Conservation (phyloP, 176 grass and related monocot genomes). For the Oryza glaberrima region DNA sequence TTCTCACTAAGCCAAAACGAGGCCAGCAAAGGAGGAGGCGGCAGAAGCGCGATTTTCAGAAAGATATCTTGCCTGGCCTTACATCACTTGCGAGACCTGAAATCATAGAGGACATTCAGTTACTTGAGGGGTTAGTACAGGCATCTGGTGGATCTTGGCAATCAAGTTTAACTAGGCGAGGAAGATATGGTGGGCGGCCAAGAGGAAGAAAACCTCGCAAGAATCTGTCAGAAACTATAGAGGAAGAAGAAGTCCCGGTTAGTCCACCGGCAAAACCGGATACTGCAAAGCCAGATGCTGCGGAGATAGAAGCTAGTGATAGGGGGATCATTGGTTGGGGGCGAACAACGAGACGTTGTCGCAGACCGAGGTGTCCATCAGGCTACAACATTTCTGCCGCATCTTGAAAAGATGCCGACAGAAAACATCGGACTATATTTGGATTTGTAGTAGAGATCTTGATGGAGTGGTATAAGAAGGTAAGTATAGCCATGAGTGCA, state of each 20-base stretch:
- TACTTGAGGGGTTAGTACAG: constrained; percentile 73
- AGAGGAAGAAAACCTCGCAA: constrained; percentile 56
- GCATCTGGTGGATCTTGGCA: constrained; percentile 61
- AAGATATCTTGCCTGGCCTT: constrained; percentile 77
- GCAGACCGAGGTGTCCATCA: constrained; percentile 62
- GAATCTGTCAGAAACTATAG: constrained; percentile 25
- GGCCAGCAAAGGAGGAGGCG: constrained; percentile 70
- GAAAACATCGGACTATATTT: constrained; percentile 25
- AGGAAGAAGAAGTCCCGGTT: constrained; percentile 33
- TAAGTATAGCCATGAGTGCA: constrained; percentile 41
- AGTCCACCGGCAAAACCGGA: constrained; percentile 44
- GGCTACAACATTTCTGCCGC: constrained; percentile 45
- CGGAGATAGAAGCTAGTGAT: constrained; percentile 52
- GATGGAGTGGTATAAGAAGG: constrained; percentile 50
- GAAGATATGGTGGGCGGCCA: constrained; percentile 37
- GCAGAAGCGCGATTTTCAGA: constrained; percentile 84
- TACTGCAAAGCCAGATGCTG: constrained; percentile 28
- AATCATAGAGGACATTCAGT: constrained; percentile 81
- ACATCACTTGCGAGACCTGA: constrained; percentile 79
- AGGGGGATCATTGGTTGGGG: constrained; percentile 83
- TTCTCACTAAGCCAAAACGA: constrained; percentile 63
- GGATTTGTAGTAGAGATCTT: constrained; percentile 37
- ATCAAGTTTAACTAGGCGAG: constrained; percentile 44
- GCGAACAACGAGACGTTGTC: constrained; percentile 77
- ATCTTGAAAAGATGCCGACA: constrained; percentile 37